Base-by-base conservation (phyloP, 805 yeast genomes). In the Limtongia smithiae region DNA sequence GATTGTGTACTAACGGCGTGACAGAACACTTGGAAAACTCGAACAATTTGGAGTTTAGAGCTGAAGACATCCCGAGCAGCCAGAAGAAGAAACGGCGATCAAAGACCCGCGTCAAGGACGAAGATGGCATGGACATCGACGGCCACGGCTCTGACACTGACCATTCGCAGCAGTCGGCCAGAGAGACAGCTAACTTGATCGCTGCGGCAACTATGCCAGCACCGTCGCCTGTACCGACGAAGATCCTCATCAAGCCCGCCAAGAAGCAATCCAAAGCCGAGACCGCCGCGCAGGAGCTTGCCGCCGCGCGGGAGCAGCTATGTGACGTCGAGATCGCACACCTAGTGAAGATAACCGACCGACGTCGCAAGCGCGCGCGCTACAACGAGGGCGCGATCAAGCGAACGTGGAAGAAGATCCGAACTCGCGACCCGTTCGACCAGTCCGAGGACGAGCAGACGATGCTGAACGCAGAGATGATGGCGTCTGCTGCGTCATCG, bases 391-490 rank as follows among this genome's bases (percentile, higher is more conserved):
- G 68, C n/a, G 48, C 67, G 5, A 30, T 67, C 9, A 42, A 46
- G 27, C 58, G 60, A 15, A 48, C 62, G 3, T 67, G 70, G 69
- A 28, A 39, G 4, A 46, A 45, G 33, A 63, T 68, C 37, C 50
- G 54, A 24, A 63, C 58, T 20, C 35, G 62, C 4, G 71, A 69
- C 36, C 68, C 71, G 17, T 34, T 68, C 11, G 66, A 66, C 42
- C 56, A 63, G 34, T 64, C 70, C 12, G 71, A 68, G 41, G 62
- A 59, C 21, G 72, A 68, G 46, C 43, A 46, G 35, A 42, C 35
- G 20, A 36, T 39, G 18, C 24, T 55, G 4, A 48, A 51, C 27
- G 46, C 59, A 1, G 62, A 59, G 24, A 50, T 57, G 35, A 44
- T 41, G 32, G 62, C 62, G 3, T 43, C 58, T 2, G 62, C 62